Evolutionary conservation across 1,139 yeast genomes (phyloP).

Genomic region (Yamadazyma taylorii): DNA sequence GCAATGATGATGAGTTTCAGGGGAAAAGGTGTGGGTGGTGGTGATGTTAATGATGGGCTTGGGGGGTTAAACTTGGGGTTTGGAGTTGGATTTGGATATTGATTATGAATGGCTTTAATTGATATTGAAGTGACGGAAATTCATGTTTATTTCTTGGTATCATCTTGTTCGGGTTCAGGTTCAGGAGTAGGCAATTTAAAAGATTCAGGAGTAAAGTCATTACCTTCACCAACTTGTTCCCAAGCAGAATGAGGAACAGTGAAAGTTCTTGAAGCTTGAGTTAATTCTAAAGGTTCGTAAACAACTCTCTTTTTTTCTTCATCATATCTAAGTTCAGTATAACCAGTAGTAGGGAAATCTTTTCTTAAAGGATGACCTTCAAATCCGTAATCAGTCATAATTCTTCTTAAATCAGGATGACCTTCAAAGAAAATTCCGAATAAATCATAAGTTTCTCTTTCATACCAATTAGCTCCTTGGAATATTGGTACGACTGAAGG

Average conservation of each 20-base stretch:
- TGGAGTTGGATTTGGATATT: too few species aligned
- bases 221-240: conserved; percentile 91
- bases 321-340: conserved; percentile 86
- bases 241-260: conserved; percentile 85
- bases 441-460: conserved; percentile 85
- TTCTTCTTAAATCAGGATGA: conserved; percentile 88
- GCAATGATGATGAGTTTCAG: too few species aligned
- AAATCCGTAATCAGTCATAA: conserved; percentile 89
- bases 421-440: conserved; percentile 85
- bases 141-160: conserved; percentile 29
- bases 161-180: conserved; percentile 64
- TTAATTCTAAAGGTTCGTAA: conserved; percentile 85
- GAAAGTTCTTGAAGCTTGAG: conserved; percentile 91
- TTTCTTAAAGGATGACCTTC: conserved; percentile 92
- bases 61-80: too few species aligned
- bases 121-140: too few species aligned
- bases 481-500: conserved; percentile 72
- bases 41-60: too few species aligned
- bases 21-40: too few species aligned
- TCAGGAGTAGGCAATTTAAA: conserved; percentile 82
- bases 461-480: conserved; percentile 88
- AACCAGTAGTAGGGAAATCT: conserved; percentile 92
- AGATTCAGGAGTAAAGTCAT: conserved; percentile 76
- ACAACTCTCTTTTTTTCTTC: conserved; percentile 89
- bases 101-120: too few species aligned